phyloP scores from a whole-genome alignment of 768 basidiomycete genomes.

The Tulasnella sp. region DNA sequence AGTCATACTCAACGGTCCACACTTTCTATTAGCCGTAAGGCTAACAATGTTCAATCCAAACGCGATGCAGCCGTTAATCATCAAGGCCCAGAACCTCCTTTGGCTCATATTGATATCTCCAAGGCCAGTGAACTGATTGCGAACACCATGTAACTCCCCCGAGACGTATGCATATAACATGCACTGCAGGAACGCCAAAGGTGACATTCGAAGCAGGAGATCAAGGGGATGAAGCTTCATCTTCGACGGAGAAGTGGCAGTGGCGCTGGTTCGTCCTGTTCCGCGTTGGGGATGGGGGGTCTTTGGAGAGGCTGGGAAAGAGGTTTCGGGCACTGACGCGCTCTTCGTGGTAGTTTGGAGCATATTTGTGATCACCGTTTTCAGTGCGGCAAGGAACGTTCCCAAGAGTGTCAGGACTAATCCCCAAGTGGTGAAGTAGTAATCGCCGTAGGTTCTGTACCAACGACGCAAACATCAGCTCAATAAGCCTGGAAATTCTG shows the following conservation, averaged over 20 bases:
- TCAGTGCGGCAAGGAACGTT: constrained; percentile 83
- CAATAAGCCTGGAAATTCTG: too few species aligned
- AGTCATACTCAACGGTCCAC: constrained; percentile 83
- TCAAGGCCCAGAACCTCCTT: background rate
- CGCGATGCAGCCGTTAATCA: constrained; percentile 70
- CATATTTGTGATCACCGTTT: constrained; percentile 85
- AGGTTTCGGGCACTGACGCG: background rate
- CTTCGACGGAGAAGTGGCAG: constrained; percentile 31
- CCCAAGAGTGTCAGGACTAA: constrained; percentile 83
- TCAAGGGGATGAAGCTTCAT: constrained; percentile 64
- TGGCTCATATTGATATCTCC: constrained; percentile 41
- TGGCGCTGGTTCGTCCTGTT: constrained; percentile 47
- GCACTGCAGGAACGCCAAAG: constrained; percentile 85
- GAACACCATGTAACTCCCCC: constrained; percentile 52
- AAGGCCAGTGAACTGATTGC: constrained; percentile 28
- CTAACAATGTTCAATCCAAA: constrained; percentile 90
- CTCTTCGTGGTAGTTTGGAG: constrained; percentile 41
- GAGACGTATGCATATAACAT: constrained; percentile 63
- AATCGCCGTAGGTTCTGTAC: constrained; percentile 61
- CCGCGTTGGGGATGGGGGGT: background rate
- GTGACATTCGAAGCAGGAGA: constrained; percentile 82
- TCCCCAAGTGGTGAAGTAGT: constrained; percentile 80
- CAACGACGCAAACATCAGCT: background rate
- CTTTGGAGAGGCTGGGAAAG: background rate
- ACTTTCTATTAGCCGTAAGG: constrained; percentile 88